Percentiles rank a stretch among this genome's conserved stretches.
Evolutionary conservation across 1,284 basidiomycete species (phyloP).

Genomic region (Exobasidium rhododendri): DNA sequence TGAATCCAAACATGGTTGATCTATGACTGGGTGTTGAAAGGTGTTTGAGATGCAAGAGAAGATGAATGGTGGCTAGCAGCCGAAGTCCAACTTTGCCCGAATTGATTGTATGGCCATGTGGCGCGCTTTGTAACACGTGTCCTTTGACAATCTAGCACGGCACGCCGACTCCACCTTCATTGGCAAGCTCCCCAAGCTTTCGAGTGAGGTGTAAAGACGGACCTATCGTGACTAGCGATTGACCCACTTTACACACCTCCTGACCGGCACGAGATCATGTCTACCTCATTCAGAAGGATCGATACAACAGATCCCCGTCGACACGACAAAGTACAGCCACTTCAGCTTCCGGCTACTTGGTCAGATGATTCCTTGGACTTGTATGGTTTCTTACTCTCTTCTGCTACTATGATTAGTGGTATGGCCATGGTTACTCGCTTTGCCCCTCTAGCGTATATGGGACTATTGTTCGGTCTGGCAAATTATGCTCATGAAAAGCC

Average conservation of each 20-base stretch:
- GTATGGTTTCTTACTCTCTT: constrained; percentile 12
- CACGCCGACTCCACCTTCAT: too few relatives aligned
- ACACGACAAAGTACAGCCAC: neutral
- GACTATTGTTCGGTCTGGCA: constrained; percentile 5
- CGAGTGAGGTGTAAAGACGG: too few relatives aligned
- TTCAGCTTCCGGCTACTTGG: constrained; percentile 8
- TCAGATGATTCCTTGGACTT: constrained; percentile 2
- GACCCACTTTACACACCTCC: too few relatives aligned
- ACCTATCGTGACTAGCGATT: too few relatives aligned
- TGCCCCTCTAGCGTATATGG: neutral
- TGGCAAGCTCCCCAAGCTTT: too few relatives aligned
- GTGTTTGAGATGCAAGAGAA: neutral
- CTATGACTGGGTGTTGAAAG: too few relatives aligned
- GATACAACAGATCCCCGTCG: constrained; percentile 9
- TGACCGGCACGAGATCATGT: neutral
- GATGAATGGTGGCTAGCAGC: too few relatives aligned
- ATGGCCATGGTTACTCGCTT: constrained; percentile 9
- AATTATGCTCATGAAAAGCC: constrained; percentile 10
- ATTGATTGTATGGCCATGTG: too few relatives aligned
- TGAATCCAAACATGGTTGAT: constrained; percentile 12
- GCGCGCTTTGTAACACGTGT: too few relatives aligned
- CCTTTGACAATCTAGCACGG: too few relatives aligned
- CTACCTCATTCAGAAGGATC: constrained; percentile 1
- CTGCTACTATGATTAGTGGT: constrained; percentile 12
- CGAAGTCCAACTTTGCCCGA: too few relatives aligned